Base-by-base conservation (phyloP, 805 yeast genomes). In the Kodamaea restingae region DNA sequence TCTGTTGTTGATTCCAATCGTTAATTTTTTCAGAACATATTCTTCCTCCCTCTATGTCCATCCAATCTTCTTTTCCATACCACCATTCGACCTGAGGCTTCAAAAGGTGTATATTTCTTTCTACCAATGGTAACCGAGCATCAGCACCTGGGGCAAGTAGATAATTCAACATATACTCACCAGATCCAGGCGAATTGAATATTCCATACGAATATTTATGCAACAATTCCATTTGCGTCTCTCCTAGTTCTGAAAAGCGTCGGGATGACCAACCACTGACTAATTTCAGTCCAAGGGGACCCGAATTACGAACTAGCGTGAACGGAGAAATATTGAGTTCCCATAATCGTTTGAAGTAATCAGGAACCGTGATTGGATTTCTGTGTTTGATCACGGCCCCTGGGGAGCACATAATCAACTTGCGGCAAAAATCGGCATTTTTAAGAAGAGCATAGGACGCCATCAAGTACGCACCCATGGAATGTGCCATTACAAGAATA, bases 191-290 rank as follows among this genome's bases (percentile, higher is more conserved):
- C 6, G 86, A 82, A 47, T 81, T 85, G 69, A 93, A 93, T 9
- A 90, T 86, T 3, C 81, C 76, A 60, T 91, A 90, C 0, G 91
- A 69, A 57, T 93, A 93, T 47, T 71, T 69, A 54, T 93, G 98
- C 47, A 91, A 64, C 4, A 76, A 65, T 15, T 61, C 58, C 15
- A 71, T 60, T 51, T 81, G 82, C 2, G 42, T 43, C 5, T 59
- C 46, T 1, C 67, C 53, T 29, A 86, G 63, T 30, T 73, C 70
- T 15, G 88, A 76, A 56, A 93, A 91, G 36, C 98, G 63, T 39
- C 96, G 68, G 6, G 78, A 71, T 3, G 95, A 78, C 98, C 98
- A 93, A 15, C 88, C 95, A 35, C 95, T 83, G 0, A 87, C 88
- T 15, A 91, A 63, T 53, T 78, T 76, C 0, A 96, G 87, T 0